Conservation (phyloP, 352 stramenopile species). For the Phytophthora kernoviae region DNA sequence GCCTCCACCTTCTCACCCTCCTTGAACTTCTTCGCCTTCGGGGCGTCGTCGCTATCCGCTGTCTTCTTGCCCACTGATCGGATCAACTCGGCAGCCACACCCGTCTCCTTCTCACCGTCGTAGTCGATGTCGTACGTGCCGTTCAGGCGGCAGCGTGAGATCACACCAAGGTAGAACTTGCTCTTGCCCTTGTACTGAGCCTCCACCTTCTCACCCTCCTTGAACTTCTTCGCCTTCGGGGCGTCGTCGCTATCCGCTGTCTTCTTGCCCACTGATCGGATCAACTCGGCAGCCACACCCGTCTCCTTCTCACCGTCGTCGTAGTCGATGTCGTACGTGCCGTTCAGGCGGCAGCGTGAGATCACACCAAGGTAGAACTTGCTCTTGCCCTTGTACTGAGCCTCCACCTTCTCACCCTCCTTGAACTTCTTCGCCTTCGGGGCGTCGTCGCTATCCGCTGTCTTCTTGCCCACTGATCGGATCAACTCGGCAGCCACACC, state of each 20-base stretch:
- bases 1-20: conserved; percentile 20
- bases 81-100: conserved; percentile 20
- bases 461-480: no score
- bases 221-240: conserved; percentile 20
- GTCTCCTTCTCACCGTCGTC: conserved; percentile 21
- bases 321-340: conserved; percentile 24
- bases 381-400: conserved; percentile 23
- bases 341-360: conserved; percentile 17
- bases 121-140: conserved; percentile 24
- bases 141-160: conserved; percentile 18
- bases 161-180: conserved; percentile 19
- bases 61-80: conserved; percentile 11
- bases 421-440: conserved; percentile 20
- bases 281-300: conserved; percentile 19
- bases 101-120: conserved; percentile 21
- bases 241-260: conserved; percentile 14
- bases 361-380: conserved; percentile 20
- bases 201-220: conserved; percentile 20
- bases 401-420: conserved; percentile 20
- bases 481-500: no score
- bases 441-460: no score
- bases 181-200: conserved; percentile 24
- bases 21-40: conserved; percentile 20
- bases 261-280: conserved; percentile 15
- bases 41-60: conserved; percentile 16